phyloP scores from a whole-genome alignment of 129 eudicot species.

The Calendula officinalis region DNA sequence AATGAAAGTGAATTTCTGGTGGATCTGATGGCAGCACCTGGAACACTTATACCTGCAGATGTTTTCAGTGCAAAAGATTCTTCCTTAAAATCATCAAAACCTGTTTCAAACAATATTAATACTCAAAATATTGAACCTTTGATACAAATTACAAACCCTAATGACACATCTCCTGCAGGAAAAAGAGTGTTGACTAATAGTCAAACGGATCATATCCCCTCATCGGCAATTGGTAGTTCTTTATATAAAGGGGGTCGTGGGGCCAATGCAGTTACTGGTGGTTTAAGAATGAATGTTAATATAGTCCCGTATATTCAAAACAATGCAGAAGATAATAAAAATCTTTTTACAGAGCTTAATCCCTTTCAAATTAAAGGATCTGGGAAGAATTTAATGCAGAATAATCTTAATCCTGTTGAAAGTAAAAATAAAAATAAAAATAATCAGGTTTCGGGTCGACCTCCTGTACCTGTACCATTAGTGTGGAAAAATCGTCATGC shows the following conservation, averaged over 20 bases:
- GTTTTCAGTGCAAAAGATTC: constrained; percentile 61
- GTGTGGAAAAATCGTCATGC: constrained; percentile 74
- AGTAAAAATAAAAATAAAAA: constrained; percentile 56
- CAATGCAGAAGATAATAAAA: constrained; percentile 62
- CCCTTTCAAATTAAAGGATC: constrained; percentile 86
- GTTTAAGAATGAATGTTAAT: constrained; percentile 78
- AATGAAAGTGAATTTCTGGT: constrained; percentile 90
- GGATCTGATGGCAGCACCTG: constrained; percentile 99
- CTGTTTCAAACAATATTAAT: constrained; percentile 23
- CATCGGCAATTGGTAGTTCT: constrained; percentile 78
- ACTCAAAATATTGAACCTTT: constrained; percentile 40
- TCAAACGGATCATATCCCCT: constrained; percentile 62
- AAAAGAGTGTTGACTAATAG: constrained; percentile 40
- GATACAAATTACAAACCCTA: constrained; percentile 38
- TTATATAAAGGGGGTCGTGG: constrained; percentile 86
- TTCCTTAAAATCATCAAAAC: constrained; percentile 46
- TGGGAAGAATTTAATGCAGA: constrained; percentile 50
- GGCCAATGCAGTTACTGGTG: constrained; percentile 72
- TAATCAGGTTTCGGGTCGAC: constrained; percentile 50
- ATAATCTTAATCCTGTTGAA: constrained; percentile 40
- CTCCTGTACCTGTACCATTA: constrained; percentile 71
- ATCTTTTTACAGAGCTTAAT: constrained; percentile 91
- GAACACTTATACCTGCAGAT: constrained; percentile 88
- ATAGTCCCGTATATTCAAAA: constrained; percentile 70
- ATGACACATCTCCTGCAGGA: constrained; percentile 46